Conservation (phyloP, 2,329 filamentous ascomycete species). For the Penicillium decumbens region DNA sequence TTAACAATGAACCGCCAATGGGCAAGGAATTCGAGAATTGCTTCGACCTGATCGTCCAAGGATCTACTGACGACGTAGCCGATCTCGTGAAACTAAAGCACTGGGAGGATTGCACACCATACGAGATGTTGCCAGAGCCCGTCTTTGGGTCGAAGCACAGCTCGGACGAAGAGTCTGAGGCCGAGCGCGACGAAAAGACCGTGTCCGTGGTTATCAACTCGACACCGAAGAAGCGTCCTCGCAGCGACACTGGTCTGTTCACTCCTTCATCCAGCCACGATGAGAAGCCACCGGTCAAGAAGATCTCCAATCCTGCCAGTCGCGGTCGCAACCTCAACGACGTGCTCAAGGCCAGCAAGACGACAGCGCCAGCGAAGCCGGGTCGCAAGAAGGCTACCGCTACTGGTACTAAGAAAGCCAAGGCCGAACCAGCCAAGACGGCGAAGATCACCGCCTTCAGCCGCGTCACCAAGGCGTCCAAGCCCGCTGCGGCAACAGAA, state of each 20-base stretch:
- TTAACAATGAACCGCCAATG: conserved; percentile 81
- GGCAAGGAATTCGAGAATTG: conserved; percentile 83
- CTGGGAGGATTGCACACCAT: conserved; percentile 50
- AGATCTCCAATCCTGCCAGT: conserved; percentile 30
- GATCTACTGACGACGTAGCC: conserved; percentile 84
- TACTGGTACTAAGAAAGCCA: conserved; percentile 10
- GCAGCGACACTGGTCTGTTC: conserved; percentile 33
- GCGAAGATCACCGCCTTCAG: conserved; percentile 31
- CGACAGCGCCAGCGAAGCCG: conserved; percentile 24
- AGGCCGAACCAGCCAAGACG: conserved; percentile 19
- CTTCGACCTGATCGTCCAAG: conserved; percentile 86
- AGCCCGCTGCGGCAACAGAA: conserved; percentile 14
- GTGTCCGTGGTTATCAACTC: conserved; percentile 39
- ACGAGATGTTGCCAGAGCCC: conserved; percentile 33
- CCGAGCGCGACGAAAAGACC: conserved; percentile 44
- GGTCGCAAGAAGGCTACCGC: conserved; percentile 17
- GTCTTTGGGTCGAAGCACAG: conserved; percentile 9
- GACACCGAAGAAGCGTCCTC: conserved; percentile 36
- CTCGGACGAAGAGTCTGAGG: conserved; percentile 40
- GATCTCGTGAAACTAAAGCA: conserved; percentile 59
- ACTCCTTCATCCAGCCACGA: conserved; percentile 44
- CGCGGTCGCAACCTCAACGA: conserved; percentile 27
- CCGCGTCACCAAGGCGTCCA: conserved; percentile 33
- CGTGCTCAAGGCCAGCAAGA: conserved; percentile 20
- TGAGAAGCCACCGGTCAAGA: conserved; percentile 28